Percentiles rank a stretch among this genome's conserved stretches.
phyloP scores from a whole-genome alignment of 768 basidiomycete species.

The Lactifluus volemus region DNA sequence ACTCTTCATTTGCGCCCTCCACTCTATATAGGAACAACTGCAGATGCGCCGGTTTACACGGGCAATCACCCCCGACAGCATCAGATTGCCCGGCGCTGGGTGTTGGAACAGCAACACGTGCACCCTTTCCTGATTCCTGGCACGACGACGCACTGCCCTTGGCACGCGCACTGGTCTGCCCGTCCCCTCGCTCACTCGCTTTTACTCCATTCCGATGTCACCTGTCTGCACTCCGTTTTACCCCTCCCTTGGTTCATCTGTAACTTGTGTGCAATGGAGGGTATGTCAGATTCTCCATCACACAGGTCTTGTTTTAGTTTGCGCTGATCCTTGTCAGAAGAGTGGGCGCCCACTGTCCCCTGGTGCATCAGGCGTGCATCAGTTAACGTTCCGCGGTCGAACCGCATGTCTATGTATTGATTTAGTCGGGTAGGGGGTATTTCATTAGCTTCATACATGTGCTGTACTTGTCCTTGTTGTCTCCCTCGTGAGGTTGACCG shows the following conservation, averaged over 20 bases:
- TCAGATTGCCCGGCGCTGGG: slow-evolving; percentile 8
- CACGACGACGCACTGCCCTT: not conserved
- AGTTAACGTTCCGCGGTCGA: not conserved
- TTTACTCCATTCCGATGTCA: not conserved
- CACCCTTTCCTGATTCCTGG: slow-evolving; percentile 1
- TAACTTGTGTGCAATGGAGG: not conserved
- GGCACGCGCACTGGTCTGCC: not conserved
- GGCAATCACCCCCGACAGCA: not conserved
- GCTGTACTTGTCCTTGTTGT: not conserved
- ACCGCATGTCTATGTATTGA: not conserved
- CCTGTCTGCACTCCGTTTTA: not conserved
- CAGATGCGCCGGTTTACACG: slow-evolving; percentile 5
- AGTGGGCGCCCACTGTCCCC: not conserved
- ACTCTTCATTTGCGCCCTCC: not conserved
- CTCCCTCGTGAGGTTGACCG: not conserved
- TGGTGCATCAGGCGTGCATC: not conserved
- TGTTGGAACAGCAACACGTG: slow-evolving; percentile 11
- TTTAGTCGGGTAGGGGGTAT: not conserved
- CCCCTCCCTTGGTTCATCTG: not conserved
- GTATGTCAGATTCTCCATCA: not conserved
- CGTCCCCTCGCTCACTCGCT: not conserved
- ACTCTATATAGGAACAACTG: not conserved
- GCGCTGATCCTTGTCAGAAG: not conserved
- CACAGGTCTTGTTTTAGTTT: not conserved
- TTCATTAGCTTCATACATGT: not conserved